Base-by-base conservation (phyloP, 306 rosid genomes). In the Luffa aegyptiaca region DNA sequence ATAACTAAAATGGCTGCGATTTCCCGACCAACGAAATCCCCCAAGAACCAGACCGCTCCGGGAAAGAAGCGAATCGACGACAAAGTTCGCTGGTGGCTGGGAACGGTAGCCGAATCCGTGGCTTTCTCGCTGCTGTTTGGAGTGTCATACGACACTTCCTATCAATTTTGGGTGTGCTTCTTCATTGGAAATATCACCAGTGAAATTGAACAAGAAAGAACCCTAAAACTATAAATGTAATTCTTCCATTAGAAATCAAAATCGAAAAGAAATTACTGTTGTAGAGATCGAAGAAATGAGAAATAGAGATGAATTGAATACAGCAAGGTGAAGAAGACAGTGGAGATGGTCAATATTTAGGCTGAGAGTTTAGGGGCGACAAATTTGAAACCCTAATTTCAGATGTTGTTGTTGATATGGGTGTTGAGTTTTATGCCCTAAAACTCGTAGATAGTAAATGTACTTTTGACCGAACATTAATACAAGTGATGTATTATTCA, bases 91-190 rank as follows among this genome's bases (percentile, higher is more conserved):
- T 49, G 83, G 88, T 2, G 88, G 91, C 83, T 87, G 90, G 82
- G 78, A 83, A 26, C 35, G 21, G 1, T n/a, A 57, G 6, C 1
- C 16, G 65, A 57, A 17, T 53, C 53, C 13, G 5, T 12, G 68
- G 44, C 75, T 13, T n/a, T 14, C 70, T 59, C 86, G 84, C 88
- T 84, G 91, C 87, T 70, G 83, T 84, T 88, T 91, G 33, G 57
- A 81, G 94, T 93, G 96, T 92, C 98, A 90, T 90, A 94, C 96
- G 96, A 93, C 97, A 92, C 97, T 92, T 94, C 98, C 97, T 92
- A 92, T 90, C 97, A 81, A 80, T 83, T 83, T 72, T 71, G 97
- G 96, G 94, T 81, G 81, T 75, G 76, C 84, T 76, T 94, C 96
- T 80, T 94, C 98, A 92, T 18, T 5, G 96, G 92, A 87, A 10